Base-by-base conservation (phyloP, 768 basidiomycete genomes). In the Cyathus striatus region DNA sequence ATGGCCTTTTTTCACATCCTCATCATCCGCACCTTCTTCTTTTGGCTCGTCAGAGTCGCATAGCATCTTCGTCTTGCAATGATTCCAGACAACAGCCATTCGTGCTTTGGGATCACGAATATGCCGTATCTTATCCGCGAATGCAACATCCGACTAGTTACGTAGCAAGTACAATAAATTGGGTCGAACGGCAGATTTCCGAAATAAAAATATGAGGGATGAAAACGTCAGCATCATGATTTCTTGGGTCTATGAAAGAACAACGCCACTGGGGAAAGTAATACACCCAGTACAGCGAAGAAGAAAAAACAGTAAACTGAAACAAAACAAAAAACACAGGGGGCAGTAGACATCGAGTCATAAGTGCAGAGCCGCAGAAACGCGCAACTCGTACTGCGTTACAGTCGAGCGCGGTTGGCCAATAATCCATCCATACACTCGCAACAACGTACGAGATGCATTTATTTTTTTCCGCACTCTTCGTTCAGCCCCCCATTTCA, bases 401-500 rank as follows among this genome's bases (percentile, higher is more conserved):
- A 86, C 86, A 88, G 81, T 52, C 55, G 70, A 75, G 72, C 63
- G 68, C 64, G 69, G 68, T 69, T 68, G 69, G 65, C 68, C 70
- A 56, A 66, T 66, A 77, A 72, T 70, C 65, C 66, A 58, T 51
- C 43, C 47, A 58, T 61, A 64, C 45, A 43, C 45, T 51, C 61
- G 51, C 54, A 56, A 63, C 56, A 55, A 60, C 54, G 50, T 59
- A 61, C 57, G 56, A 40, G 51, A 55, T 49, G 54, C 58, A 60
- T 64, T 56, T 54, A 60, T 57, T 68, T 73, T 77, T 65, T 64
- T 81, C 80, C 80, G 80, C 87, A 85, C 86, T 88, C 80, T 86
- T 90, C 89, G 87, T 87, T 90, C 89, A 81, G 87, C 87, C 86
- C 88, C 86, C 89, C 90, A 83, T 91, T 91, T 91, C 89, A 91